A percentile compares a stretch with the other conserved stretches of the same genome.
Conservation (phyloP, 768 basidiomycete genomes). For the Serendipita sp. region DNA sequence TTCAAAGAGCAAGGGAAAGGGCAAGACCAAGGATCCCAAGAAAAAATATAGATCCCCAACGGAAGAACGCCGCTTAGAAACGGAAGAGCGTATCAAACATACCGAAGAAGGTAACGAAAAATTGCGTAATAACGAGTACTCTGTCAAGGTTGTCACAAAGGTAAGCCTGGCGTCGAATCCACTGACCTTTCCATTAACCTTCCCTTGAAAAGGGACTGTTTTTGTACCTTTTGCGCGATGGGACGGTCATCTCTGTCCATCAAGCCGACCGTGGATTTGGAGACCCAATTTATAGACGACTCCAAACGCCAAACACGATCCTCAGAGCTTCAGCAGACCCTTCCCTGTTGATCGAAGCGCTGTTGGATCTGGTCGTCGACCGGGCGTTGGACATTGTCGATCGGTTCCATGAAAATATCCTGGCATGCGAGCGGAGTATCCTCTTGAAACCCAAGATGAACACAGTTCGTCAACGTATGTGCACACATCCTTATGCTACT, state of each 20-base stretch:
- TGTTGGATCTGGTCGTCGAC: constrained; percentile 56
- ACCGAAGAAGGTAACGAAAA: not conserved
- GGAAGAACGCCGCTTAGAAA: not conserved
- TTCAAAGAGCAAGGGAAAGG: not conserved
- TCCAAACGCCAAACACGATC: constrained; percentile 42
- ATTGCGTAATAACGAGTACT: not conserved
- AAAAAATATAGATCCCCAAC: not conserved
- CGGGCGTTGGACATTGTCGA: constrained; percentile 51
- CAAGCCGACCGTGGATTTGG: constrained; percentile 26
- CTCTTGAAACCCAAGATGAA: constrained; percentile 44
- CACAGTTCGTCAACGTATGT: constrained; percentile 41
- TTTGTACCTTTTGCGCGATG: constrained; percentile 52
- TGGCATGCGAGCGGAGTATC: constrained; percentile 42
- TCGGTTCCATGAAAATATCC: constrained; percentile 45
- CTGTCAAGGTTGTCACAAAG: not conserved
- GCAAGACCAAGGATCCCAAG: not conserved
- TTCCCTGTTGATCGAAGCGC: constrained; percentile 48
- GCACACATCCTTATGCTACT: not conserved
- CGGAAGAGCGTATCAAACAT: not conserved
- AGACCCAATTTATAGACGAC: constrained; percentile 31
- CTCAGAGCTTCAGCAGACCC: constrained; percentile 49
- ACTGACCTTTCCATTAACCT: not conserved
- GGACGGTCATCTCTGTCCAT: constrained; percentile 40
- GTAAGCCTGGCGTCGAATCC: not conserved
- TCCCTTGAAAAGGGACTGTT: constrained; percentile 31